A percentile compares a stretch with the other conserved stretches of the same genome.
Conservation (phyloP, 495 filamentous ascomycete genomes). For the Neurospora africana region DNA sequence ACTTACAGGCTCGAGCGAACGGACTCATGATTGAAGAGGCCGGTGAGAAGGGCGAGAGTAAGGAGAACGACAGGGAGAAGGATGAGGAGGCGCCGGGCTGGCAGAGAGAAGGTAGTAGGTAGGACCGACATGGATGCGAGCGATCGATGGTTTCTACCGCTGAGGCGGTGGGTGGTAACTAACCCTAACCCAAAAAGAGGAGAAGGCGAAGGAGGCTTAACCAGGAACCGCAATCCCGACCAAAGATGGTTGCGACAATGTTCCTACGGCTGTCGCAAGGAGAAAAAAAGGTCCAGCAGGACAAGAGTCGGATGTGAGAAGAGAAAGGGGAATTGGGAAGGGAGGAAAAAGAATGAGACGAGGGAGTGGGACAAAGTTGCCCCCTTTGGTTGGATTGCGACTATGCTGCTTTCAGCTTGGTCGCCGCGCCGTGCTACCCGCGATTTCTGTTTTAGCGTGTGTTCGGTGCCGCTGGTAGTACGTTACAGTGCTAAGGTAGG, state of each 20-base stretch:
- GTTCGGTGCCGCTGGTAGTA: no score
- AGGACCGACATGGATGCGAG: constrained; percentile 14
- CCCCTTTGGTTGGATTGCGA: not conserved
- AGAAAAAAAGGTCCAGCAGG: not conserved
- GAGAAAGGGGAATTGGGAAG: not conserved
- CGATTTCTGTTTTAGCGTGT: not conserved
- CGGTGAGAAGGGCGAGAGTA: constrained; percentile 5
- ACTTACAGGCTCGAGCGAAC: constrained; percentile 15
- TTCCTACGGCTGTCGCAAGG: not conserved
- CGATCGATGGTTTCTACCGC: not conserved
- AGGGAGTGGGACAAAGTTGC: no score
- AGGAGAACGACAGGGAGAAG: constrained; percentile 10
- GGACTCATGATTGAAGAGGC: constrained; percentile 9
- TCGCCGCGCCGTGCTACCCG: not conserved
- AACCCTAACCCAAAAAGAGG: not conserved
- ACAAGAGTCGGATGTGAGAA: not conserved
- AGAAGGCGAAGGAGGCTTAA: not conserved
- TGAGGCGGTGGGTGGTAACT: not conserved
- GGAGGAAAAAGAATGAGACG: not conserved
- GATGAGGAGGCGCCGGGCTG: constrained; percentile 15
- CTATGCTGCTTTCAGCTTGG: not conserved
- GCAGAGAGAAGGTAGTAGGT: constrained; percentile 11
- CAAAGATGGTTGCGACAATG: not conserved
- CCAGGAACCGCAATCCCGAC: not conserved
- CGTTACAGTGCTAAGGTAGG: no score